A percentile compares a stretch with the other conserved stretches of the same genome.
These are phyloP conservation scores for Gomphus bonarii DNA, from an alignment of 1,284 basidiomycete genomes.

Conservation along the genomic window DNA sequence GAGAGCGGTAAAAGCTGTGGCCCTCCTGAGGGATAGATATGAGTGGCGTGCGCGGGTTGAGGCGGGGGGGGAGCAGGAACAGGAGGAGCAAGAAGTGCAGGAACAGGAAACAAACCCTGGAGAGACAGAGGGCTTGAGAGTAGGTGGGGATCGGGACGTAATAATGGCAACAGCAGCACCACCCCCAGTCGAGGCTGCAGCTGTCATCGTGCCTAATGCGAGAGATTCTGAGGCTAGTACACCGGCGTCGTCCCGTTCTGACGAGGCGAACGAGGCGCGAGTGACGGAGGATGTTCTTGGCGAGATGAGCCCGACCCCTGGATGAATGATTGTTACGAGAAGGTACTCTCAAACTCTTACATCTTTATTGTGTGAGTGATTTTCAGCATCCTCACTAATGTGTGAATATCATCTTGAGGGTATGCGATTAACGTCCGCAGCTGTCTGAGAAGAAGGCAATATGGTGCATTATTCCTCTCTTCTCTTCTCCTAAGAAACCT, in stretches of 20 bases:
- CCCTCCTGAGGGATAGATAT: conserved; percentile 62
- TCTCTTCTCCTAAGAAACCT: too few relatives aligned
- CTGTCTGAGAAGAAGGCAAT: too few relatives aligned
- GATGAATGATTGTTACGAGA: too few relatives aligned
- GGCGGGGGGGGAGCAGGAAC: conserved; percentile 46
- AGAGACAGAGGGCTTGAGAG: neutral
- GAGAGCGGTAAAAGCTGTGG: conserved; percentile 59
- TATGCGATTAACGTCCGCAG: too few relatives aligned
- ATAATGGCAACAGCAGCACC: neutral
- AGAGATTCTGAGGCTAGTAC: conserved; percentile 6
- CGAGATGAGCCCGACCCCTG: neutral
- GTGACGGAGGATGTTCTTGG: conserved; percentile 9
- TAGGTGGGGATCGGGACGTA: neutral
- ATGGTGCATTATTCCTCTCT: too few relatives aligned
- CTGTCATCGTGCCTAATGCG: neutral
- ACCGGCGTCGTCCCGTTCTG: conserved; percentile 5
- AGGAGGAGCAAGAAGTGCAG: too few relatives aligned
- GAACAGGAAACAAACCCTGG: neutral
- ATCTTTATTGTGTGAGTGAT: too few relatives aligned
- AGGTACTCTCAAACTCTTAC: too few relatives aligned
- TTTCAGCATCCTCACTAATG: too few relatives aligned
- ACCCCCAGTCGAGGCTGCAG: neutral
- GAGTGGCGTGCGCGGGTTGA: conserved; percentile 67
- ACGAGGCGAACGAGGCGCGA: conserved; percentile 2
- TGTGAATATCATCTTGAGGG: too few relatives aligned